Evolutionary conservation across 1,139 yeast genomes (phyloP).

Genomic region (Sugiyamaella grinbergsii): DNA sequence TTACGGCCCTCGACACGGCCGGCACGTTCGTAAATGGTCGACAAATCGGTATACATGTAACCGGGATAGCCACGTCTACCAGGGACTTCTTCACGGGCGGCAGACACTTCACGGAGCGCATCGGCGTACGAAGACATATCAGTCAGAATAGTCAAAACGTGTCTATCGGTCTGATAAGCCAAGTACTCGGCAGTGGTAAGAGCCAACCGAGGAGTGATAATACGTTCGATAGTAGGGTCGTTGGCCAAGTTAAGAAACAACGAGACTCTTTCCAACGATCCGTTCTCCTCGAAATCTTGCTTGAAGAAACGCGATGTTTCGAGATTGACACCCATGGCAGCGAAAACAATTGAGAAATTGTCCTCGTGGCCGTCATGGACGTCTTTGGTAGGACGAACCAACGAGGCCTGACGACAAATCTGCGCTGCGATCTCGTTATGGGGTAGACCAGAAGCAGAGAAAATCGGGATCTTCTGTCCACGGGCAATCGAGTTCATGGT

Average conservation of each 20-base stretch:
- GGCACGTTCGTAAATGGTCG: constrained; percentile 98
- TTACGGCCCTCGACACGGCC: constrained; percentile 99
- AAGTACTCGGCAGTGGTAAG: constrained; percentile 97
- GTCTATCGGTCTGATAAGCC: constrained; percentile 99
- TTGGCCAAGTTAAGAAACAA: constrained; percentile 96
- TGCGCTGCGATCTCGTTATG: constrained; percentile 99
- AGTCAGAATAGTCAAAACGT: constrained; percentile 93
- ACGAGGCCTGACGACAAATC: constrained; percentile 99
- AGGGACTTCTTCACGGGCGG: constrained; percentile 99
- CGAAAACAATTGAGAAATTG: constrained; percentile 97
- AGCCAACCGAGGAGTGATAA: constrained; percentile 98
- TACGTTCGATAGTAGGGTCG: constrained; percentile 99
- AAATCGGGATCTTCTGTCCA: constrained; percentile 98
- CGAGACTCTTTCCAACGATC: constrained; percentile 96
- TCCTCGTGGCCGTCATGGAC: constrained; percentile 99
- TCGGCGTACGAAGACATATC: constrained; percentile 99
- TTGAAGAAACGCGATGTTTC: constrained; percentile 93
- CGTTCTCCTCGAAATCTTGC: constrained; percentile 99
- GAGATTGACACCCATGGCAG: constrained; percentile 96
- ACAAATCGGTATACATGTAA: constrained; percentile 99
- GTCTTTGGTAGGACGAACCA: constrained; percentile 98
- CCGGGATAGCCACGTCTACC: constrained; percentile 99
- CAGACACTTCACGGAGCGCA: constrained; percentile 98
- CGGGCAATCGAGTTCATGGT: constrained; percentile 99
- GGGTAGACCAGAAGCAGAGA: constrained; percentile 98